Conservation (phyloP, 2,329 filamentous ascomycete genomes). For the Aspergillus brasiliensis region DNA sequence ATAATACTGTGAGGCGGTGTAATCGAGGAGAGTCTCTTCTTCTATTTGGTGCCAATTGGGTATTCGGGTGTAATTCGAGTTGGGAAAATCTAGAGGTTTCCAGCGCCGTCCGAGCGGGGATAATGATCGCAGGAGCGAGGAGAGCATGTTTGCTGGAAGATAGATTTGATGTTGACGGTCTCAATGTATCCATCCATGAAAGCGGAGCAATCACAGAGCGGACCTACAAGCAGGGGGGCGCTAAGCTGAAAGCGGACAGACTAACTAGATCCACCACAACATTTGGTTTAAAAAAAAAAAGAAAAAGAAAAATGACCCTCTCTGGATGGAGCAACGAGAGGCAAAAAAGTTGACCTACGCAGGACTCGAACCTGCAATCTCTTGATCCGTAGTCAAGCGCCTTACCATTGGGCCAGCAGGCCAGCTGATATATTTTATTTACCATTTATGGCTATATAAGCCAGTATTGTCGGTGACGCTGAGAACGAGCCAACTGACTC, state of each 20-base stretch:
- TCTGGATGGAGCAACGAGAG: not conserved
- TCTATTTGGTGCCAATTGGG: conserved; percentile 29
- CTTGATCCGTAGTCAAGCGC: conserved; percentile 40
- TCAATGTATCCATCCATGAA: too few relatives aligned
- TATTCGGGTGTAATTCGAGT: conserved; percentile 30
- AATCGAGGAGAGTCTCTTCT: conserved; percentile 35
- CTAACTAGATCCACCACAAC: too few relatives aligned
- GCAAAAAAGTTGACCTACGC: conserved; percentile 33
- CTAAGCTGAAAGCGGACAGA: too few relatives aligned
- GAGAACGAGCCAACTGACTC: too few relatives aligned
- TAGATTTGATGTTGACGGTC: not conserved
- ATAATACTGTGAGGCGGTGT: conserved; percentile 31
- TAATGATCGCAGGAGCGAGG: conserved; percentile 26
- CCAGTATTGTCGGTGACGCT: too few relatives aligned
- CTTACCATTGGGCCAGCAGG: conserved; percentile 27
- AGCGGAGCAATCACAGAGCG: too few relatives aligned
- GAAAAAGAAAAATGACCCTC: not conserved
- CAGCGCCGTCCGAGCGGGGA: conserved; percentile 29
- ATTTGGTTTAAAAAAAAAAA: too few relatives aligned
- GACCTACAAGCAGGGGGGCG: too few relatives aligned
- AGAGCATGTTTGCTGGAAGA: conserved; percentile 5
- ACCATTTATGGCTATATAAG: too few relatives aligned
- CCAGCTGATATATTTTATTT: not conserved
- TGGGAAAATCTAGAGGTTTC: conserved; percentile 36
- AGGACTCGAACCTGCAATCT: conserved; percentile 53